phyloP scores from a whole-genome alignment of 2,329 filamentous ascomycete species.

The Penicillium polonicum region DNA sequence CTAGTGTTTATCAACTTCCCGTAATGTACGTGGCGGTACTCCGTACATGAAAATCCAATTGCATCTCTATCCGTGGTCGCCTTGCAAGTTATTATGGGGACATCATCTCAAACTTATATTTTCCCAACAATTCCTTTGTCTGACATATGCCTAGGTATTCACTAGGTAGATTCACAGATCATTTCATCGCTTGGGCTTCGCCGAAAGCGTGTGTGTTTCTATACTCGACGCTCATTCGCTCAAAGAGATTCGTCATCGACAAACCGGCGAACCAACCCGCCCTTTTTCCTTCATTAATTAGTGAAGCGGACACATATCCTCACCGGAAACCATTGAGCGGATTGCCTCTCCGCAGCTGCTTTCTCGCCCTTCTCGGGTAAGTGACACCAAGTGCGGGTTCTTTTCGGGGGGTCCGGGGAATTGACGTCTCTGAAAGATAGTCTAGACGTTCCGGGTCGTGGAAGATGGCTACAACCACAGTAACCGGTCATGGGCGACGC shows the following conservation, averaged over 20 bases:
- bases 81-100: neutral
- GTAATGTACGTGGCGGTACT: slow-evolving; percentile 6
- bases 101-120: neutral
- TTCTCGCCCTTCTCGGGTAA: slow-evolving; percentile 5
- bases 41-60: neutral
- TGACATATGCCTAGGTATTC: neutral
- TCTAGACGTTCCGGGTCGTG: neutral
- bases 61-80: neutral
- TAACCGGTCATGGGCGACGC: slow-evolving; percentile 41
- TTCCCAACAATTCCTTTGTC: neutral
- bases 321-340: slow-evolving; percentile 6
- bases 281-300: neutral
- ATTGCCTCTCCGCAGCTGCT: neutral
- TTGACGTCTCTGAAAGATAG: slow-evolving; percentile 3
- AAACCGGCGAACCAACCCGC: slow-evolving; percentile 8
- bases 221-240: slow-evolving; percentile 30
- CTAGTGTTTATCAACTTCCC: neutral
- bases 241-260: slow-evolving; percentile 33
- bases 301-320: slow-evolving; percentile 3
- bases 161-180: neutral
- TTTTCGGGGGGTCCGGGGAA: neutral
- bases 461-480: slow-evolving; percentile 43
- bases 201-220: slow-evolving; percentile 15
- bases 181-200: neutral
- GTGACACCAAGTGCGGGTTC: neutral